Evolutionary conservation across 257 asterid species (phyloP).

Genomic region (Osmanthus fragrans): DNA sequence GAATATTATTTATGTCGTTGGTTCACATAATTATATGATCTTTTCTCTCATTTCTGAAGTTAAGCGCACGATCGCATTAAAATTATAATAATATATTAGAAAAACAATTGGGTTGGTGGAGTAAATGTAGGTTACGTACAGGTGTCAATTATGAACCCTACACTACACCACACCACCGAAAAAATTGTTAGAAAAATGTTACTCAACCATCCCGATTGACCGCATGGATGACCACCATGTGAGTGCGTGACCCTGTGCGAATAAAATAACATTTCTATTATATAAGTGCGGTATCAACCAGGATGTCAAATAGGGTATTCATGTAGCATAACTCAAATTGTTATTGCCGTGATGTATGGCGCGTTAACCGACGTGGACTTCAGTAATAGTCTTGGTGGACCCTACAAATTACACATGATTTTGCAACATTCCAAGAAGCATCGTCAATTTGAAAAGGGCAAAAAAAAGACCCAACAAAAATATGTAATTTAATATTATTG

Average conservation of each 20-base stretch:
- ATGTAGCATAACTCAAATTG: too few species aligned
- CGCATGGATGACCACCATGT: too few species aligned
- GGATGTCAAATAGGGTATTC: too few species aligned
- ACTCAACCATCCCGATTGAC: too few species aligned
- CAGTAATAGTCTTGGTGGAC: slow-evolving; percentile 21
- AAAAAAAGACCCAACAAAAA: not conserved
- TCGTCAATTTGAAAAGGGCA: not conserved
- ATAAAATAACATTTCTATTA: too few species aligned
- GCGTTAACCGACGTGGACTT: not conserved
- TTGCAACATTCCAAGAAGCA: slow-evolving; percentile 41
- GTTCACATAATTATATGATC: not conserved
- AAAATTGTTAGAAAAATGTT: not conserved
- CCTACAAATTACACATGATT: slow-evolving; percentile 10
- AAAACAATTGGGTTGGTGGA: not conserved
- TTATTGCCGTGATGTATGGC: slow-evolving; percentile 29
- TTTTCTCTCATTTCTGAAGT: not conserved
- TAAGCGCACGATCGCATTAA: not conserved
- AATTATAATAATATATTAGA: not conserved
- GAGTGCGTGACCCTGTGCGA: too few species aligned
- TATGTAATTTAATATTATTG: too few species aligned
- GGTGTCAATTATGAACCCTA: slow-evolving; percentile 16
- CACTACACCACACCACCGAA: slow-evolving; percentile 1
- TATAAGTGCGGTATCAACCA: too few species aligned
- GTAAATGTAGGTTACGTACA: slow-evolving; percentile 10
- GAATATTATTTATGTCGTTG: not conserved